Base-by-base conservation (phyloP, 768 basidiomycete species). In the Boletus insuetus region DNA sequence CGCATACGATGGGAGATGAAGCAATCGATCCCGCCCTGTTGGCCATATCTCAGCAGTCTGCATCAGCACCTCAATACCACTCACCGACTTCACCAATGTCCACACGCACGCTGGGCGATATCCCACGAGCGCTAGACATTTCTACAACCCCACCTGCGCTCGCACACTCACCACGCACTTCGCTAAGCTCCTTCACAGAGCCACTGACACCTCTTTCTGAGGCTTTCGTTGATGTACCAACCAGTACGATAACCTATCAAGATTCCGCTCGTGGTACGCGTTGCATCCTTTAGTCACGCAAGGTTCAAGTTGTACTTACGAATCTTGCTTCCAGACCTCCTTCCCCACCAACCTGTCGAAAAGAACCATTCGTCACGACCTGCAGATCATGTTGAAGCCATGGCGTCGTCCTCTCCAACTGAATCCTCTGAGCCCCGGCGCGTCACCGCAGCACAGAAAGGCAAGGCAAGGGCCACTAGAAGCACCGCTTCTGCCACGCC, bases 21-120 rank as follows among this genome's bases (percentile, higher is more conserved):
- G 59, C 59, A 19, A 72, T 72, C 12, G 74, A 74, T 58, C 73
- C 73, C 4, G 34, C 51, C 17, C 50, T 74, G n/a, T 51, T 74
- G 8, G 72, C 62, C 29, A 46, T 75, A 20, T 67, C 71, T 48
- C 62, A 58, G 19, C 58, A 44, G 37, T 50, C 16, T 34, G 51
- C 16, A 14, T 46, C 44, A 20, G 8, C 37, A 31, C 43, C 46
- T 37, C 56, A 13, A 19, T 51, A 50, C 8, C 56, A 45, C 17
- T 54, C 51, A 8, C 42, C 54, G 17, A 41, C 32, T 19, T 39
- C 20, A 26, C 26, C 54, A 10, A 16, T 46, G 22, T 43, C 53
- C 17, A 24, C 48, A 11, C 19, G 8, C 38, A 39, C 34, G 22
- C 32, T n/a, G 16, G 47, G 26, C 10, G 42, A 57, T 14, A 41